These are phyloP conservation scores for Lyophyllum decastes DNA, from an alignment of 768 basidiomycete species.

Conservation along the genomic window DNA sequence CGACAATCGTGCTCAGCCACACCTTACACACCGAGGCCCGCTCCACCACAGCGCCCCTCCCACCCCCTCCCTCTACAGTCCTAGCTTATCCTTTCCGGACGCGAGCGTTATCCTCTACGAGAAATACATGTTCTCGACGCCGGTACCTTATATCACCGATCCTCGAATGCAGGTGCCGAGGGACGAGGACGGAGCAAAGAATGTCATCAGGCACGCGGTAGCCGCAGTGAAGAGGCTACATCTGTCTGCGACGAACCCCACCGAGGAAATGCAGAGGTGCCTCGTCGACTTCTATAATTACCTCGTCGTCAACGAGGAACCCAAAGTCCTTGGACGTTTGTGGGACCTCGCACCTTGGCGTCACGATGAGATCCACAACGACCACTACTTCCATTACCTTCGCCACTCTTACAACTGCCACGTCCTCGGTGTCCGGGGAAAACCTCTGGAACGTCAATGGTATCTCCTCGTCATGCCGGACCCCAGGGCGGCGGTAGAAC, in stretches of 20 bases:
- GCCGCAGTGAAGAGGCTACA: not conserved
- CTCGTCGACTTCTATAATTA: not conserved
- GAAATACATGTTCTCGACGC: not conserved
- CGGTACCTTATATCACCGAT: not conserved
- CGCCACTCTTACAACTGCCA: not conserved
- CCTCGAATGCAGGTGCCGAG: no score
- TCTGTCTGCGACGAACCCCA: not conserved
- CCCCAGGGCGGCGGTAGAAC: constrained; percentile 1
- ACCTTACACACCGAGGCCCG: no score
- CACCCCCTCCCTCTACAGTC: no score
- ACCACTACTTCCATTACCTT: constrained; percentile 2
- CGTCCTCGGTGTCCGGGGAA: constrained; percentile 1
- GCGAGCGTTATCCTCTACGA: not conserved
- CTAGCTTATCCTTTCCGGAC: no score
- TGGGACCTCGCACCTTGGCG: not conserved
- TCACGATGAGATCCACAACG: not conserved
- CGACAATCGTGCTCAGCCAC: not conserved
- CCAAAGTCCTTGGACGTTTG: not conserved
- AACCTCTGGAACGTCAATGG: constrained; percentile 6
- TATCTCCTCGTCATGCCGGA: constrained; percentile 5
- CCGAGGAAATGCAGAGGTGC: not conserved
- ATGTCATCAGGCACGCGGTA: no score
- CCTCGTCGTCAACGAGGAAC: not conserved
- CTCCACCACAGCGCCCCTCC: no score
- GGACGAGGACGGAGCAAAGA: no score